Conservation (phyloP, 2,329 filamentous ascomycete species). For the Dryadomyces quercivorus region DNA sequence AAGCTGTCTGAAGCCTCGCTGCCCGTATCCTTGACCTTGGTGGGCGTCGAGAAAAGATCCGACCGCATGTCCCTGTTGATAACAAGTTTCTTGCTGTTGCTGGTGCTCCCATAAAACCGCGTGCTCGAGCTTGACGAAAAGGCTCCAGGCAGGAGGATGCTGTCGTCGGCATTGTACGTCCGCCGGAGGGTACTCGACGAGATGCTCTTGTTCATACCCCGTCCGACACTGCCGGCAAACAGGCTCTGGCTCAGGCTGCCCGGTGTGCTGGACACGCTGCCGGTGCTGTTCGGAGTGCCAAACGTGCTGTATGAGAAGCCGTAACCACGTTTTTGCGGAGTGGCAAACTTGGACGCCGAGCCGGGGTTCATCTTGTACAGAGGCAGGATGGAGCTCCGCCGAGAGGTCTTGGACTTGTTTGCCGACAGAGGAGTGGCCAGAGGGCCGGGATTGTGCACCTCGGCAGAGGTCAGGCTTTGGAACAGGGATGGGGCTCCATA, state of each 20-base stretch:
- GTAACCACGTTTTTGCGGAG: conserved; percentile 76
- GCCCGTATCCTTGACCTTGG: conserved; percentile 36
- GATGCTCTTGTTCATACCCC: conserved; percentile 68
- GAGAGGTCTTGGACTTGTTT: conserved; percentile 54
- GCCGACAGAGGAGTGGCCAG: conserved; percentile 80
- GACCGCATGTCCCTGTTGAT: conserved; percentile 81
- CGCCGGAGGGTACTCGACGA: conserved; percentile 78
- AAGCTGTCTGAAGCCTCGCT: conserved; percentile 18
- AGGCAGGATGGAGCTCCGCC: conserved; percentile 68
- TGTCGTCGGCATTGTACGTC: conserved; percentile 71
- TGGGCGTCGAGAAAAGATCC: conserved; percentile 53
- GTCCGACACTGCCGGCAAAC: conserved; percentile 52
- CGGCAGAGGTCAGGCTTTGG: conserved; percentile 53
- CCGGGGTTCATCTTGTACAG: conserved; percentile 79
- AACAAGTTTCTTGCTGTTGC: conserved; percentile 76
- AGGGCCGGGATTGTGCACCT: conserved; percentile 64
- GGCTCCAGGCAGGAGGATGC: conserved; percentile 73
- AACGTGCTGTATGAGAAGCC: conserved; percentile 92
- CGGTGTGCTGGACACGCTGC: conserved; percentile 58
- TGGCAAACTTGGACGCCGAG: conserved; percentile 66
- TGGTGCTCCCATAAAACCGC: conserved; percentile 53
- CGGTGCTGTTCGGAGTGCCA: conserved; percentile 62
- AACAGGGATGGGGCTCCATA: conserved; percentile 87
- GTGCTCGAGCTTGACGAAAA: conserved; percentile 58
- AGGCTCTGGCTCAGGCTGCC: conserved; percentile 52